Evolutionary conservation across 2,329 filamentous ascomycete genomes (phyloP).

Genomic region (Penicillium sp.): DNA sequence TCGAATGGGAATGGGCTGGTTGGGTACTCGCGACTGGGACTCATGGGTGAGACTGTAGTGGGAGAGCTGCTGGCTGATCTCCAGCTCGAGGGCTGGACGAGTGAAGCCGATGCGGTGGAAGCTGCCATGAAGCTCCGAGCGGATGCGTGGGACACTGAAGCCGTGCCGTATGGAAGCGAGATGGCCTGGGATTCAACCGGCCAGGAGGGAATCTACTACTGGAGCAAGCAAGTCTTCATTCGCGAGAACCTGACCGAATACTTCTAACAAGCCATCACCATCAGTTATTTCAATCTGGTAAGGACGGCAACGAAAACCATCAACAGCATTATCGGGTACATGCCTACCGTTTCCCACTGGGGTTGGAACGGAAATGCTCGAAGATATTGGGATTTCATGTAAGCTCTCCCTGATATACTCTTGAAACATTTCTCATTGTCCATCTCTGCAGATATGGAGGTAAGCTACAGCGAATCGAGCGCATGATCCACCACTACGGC

Average conservation of each 20-base stretch:
- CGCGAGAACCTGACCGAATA: neutral
- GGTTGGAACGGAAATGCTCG: constrained; percentile 65
- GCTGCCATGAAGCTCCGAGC: constrained; percentile 54
- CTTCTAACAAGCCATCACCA: neutral
- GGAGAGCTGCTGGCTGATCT: constrained; percentile 57
- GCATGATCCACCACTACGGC: constrained; percentile 64
- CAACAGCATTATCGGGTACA: constrained; percentile 58
- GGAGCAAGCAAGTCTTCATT: constrained; percentile 48
- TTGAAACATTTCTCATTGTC: neutral
- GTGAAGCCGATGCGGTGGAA: constrained; percentile 46
- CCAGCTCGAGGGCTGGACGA: constrained; percentile 48
- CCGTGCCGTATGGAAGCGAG: constrained; percentile 61
- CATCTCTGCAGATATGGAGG: constrained; percentile 39
- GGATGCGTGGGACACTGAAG: constrained; percentile 52
- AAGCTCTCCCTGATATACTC: neutral
- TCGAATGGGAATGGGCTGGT: constrained; percentile 47
- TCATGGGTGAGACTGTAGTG: constrained; percentile 64
- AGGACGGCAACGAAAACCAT: constrained; percentile 55
- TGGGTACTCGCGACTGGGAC: constrained; percentile 30
- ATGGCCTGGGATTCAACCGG: constrained; percentile 66
- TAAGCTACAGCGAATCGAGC: constrained; percentile 46
- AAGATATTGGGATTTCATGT: constrained; percentile 62
- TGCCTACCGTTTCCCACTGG: constrained; percentile 62
- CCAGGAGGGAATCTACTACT: constrained; percentile 64
- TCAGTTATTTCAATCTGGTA: constrained; percentile 52